Conservation (phyloP, 1,139 yeast species). For the Candida mesenterica region DNA sequence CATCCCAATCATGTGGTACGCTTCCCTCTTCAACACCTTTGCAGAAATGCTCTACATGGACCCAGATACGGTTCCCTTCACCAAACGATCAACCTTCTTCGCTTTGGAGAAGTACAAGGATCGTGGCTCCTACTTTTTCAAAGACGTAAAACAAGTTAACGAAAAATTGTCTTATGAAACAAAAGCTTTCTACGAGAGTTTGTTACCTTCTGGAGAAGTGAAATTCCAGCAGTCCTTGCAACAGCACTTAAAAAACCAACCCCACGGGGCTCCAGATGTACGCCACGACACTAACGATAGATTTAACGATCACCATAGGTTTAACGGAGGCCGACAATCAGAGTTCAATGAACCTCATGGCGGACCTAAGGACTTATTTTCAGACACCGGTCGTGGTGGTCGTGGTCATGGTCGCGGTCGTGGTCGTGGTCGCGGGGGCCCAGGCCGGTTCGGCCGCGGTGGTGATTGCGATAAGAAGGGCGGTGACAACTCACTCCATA, state of each 20-base stretch:
- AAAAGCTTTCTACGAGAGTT: conserved; percentile 8
- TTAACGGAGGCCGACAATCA: background rate
- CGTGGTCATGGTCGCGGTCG: background rate
- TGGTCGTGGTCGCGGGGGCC: background rate
- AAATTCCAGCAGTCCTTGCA: background rate
- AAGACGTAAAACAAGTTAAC: conserved; percentile 13
- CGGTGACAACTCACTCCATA: background rate
- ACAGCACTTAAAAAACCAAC: background rate
- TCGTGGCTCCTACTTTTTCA: conserved; percentile 21
- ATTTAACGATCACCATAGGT: background rate
- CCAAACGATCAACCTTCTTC: conserved; percentile 16
- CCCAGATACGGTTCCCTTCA: conserved; percentile 20
- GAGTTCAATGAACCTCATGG: background rate
- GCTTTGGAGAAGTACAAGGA: conserved; percentile 13
- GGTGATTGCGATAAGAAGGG: background rate
- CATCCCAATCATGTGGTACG: conserved; percentile 22
- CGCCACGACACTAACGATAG: conserved; percentile 1
- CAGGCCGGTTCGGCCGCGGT: background rate
- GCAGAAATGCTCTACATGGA: conserved; percentile 22
- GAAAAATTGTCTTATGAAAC: conserved; percentile 6
- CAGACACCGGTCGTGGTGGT: too few species aligned
- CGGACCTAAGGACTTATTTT: too few species aligned
- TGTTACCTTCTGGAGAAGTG: conserved; percentile 3
- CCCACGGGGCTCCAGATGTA: background rate
- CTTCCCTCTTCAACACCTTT: conserved; percentile 21